phyloP scores from a whole-genome alignment of 805 yeast genomes.

The Maudiozyma bulderi region DNA sequence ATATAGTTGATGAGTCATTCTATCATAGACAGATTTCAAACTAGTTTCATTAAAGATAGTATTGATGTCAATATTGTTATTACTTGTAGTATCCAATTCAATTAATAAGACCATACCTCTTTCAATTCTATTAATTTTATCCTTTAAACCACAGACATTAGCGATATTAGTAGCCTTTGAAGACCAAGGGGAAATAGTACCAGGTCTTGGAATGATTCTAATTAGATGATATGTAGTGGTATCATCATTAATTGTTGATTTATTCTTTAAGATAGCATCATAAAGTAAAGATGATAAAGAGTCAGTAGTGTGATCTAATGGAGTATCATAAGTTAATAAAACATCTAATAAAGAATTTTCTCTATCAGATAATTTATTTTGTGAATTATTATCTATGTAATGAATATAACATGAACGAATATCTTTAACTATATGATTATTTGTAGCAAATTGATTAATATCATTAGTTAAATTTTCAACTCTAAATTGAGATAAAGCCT shows the following conservation, averaged over 20 bases:
- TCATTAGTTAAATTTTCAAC: slow-evolving; percentile 61
- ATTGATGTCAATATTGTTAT: slow-evolving; percentile 45
- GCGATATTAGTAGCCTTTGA: slow-evolving; percentile 96
- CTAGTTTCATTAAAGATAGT: slow-evolving; percentile 45
- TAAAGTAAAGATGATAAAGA: slow-evolving; percentile 18
- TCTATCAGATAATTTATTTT: slow-evolving; percentile 26
- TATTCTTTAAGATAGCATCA: slow-evolving; percentile 23
- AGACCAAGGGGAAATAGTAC: slow-evolving; percentile 98
- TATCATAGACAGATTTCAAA: slow-evolving; percentile 69
- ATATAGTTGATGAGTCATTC: slow-evolving; percentile 83
- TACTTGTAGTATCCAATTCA: slow-evolving; percentile 36
- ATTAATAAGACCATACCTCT: slow-evolving; percentile 76
- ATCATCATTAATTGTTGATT: not conserved
- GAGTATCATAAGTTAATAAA: slow-evolving; percentile 66
- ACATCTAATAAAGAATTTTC: slow-evolving; percentile 44
- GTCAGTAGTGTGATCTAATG: slow-evolving; percentile 43
- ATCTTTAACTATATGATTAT: slow-evolving; percentile 52
- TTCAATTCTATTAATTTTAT: slow-evolving; percentile 72
- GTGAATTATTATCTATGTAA: slow-evolving; percentile 49
- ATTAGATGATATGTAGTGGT: slow-evolving; percentile 45
- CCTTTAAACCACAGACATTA: slow-evolving; percentile 72
- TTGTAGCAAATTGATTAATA: slow-evolving; percentile 59
- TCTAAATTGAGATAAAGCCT: slow-evolving; percentile 81
- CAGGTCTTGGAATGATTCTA: slow-evolving; percentile 81
- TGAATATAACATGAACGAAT: slow-evolving; percentile 73